Evolutionary conservation across 2,329 filamentous ascomycete genomes (phyloP), one percentile per base, ranked within the genome.

Genomic region (Penicillium occitanis): DNA sequence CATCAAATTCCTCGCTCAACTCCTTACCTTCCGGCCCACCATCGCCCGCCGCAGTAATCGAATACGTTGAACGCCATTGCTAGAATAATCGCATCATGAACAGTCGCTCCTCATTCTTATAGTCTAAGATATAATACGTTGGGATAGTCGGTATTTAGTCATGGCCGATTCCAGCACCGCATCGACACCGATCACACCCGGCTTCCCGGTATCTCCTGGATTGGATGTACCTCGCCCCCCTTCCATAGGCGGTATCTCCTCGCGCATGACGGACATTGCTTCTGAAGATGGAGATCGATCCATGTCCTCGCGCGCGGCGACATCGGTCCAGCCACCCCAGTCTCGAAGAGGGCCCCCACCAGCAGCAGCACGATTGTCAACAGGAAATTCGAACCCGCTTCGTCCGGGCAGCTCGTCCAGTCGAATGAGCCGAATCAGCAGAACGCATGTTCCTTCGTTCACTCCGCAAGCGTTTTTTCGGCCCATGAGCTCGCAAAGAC

Each of bases 401-500:
- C 75, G 87, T 78, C 70, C 85, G 85, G 78, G 75, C 59, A 83
- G 80, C 66, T 70, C 90, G n/a, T 64, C 68, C 13, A 69, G 68
- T 58, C 64, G 66, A 83, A 63, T 84, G 17, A 94, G 89, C 70
- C 85, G 91, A 50, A 84, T 90, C 55, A 93, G 90, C 75, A 87
- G 90, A 73, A 95, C 91, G 50, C 95, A 99, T 82, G 93, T 96
- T 22, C 93, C 95, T 1, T 93, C 91, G 1, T 82, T 99, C 63
- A 90, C 92, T 2, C 93, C 92, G 17, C 91, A 94, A 74, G 94
- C 92, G 63, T 98, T 99, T 81, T 97, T 96, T 75, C 90, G 90
- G 25, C 95, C 95, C 46, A 96, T 99, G 92, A 98, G 93, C 80
- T 96, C 94, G 28, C 93, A 97, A 77, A 90, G 92, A 76, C 83